Evolutionary conservation across 495 filamentous ascomycete species (phyloP), one percentile per base, ranked within the genome.

Genomic region (Neurospora sublineolata): DNA sequence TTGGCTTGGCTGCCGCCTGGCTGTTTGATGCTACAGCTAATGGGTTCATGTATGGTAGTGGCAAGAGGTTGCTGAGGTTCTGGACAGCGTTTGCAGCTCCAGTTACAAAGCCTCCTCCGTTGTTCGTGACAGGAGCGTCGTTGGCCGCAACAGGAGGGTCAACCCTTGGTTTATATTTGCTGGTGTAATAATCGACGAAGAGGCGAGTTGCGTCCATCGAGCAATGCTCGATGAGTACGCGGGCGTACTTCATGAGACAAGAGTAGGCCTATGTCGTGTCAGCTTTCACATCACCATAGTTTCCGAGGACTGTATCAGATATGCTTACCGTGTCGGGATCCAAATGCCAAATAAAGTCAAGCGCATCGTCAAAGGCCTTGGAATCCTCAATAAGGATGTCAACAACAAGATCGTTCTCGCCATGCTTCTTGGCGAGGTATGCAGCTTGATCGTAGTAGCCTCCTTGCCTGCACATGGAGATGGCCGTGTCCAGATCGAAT

Each of bases 391-490:
- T 94, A 69, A 99, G 78, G 46, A 99, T 97, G 78, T 97, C 93
- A 11, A 98, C 90, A 2, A 99, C 95, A 72, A 97, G 86, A 39
- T 97, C 94, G 75, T 95, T 92, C 77, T 99, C 96, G 7, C 92
- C 89, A 77, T 98, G 94, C 77, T 97, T 96, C 70, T 93, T 92
- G 12, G 95, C 94, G 67, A 99, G 86, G 77, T 95, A 98, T 3
- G 95, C 96, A 9, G 95, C 95, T 82, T 99, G 95, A 73, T 97
- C 93, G 77, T 90, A 94, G 79, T 99, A 99, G n/a, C 96, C 94
- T 30, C 94, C 96, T 82, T 99, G 95, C 20, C 96, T 89, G 75
- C 95, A 99, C 95, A 99, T 98, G 5, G 90, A 88, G 68, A 98
- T 99, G 3, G 96, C 96, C 8, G 96, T 99, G 73, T 98, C 95